phyloP scores from a whole-genome alignment of 169 alveolate species.

The Plasmodium chabaudi region DNA sequence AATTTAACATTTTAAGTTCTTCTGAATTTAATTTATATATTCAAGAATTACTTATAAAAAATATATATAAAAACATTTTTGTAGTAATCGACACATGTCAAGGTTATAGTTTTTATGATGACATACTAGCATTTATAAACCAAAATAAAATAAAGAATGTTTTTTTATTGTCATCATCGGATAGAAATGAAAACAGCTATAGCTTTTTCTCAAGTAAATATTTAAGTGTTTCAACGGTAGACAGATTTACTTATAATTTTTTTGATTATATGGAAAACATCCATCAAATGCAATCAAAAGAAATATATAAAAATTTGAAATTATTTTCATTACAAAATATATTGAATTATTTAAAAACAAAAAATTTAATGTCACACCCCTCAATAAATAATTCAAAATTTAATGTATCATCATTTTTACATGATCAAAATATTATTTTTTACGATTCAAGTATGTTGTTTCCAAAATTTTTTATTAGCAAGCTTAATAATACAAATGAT shows the following conservation, averaged over 20 bases:
- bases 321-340: conserved; percentile 37
- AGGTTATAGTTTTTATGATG: conserved; percentile 82
- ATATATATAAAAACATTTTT: conserved; percentile 77
- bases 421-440: conserved; percentile 56
- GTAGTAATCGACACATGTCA: conserved; percentile 84
- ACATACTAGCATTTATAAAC: conserved; percentile 49
- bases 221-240: conserved; percentile 84
- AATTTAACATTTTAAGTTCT: conserved; percentile 81
- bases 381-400: conserved; percentile 48
- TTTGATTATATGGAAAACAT: conserved; percentile 76
- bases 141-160: conserved; percentile 78
- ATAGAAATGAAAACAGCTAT: conserved; percentile 79
- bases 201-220: conserved; percentile 81
- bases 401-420: conserved; percentile 43
- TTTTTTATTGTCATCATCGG: conserved; percentile 80
- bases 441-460: conserved; percentile 29
- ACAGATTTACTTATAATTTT: conserved; percentile 81
- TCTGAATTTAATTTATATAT: conserved; percentile 78
- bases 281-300: conserved; percentile 45
- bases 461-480: not conserved
- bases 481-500: not conserved
- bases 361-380: conserved; percentile 51
- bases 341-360: conserved; percentile 66
- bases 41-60: conserved; percentile 81
- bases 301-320: conserved; percentile 53